Base-by-base conservation (phyloP, 768 basidiomycete genomes). In the Fomitopsis pulvina region DNA sequence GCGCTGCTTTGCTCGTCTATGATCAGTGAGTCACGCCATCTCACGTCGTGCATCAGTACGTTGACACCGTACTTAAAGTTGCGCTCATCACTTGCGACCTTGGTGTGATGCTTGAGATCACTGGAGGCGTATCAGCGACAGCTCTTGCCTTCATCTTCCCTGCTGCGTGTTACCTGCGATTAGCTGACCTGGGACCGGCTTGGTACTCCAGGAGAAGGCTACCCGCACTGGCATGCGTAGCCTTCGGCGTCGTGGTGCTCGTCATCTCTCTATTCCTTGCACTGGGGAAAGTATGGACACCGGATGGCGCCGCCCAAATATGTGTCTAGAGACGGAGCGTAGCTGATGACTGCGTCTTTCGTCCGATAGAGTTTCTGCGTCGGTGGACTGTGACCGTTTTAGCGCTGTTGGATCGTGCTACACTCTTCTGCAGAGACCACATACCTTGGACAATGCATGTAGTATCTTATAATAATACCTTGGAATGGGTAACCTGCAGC, bases 41-140 rank as follows among this genome's bases (percentile, higher is more conserved):
- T 20, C 20, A 25, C 21, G 39, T 25, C 25, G n/a, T 44, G 9
- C 12, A 29, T 32, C 43, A 18, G 11, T 41, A 21, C 3, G 9
- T 41, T 44, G 25, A 27, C 9, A 18, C 14, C 20, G 14, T 30
- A 22, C 41, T 11, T 12, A 62, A n/a, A 94, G 93, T 96, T 52
- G 81, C 95, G 4, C 75, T 97, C 48, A 75, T 93, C 50, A 97
- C 95, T 1, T 96, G 93, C 63, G 95, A 99, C 65, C 78, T 99
- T 12, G 96, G 96, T n/a, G 86, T 97, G 40, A 96, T 95, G 71
- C 83, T 99, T 32, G 96, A 99, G 71, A 87, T 99, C 39, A 94
- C 93, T 0, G 96, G 96, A n/a, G 95, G 95, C n/a, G 78, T 90
- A 10, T 90, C 90, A 12, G 90, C 90, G 4, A 92, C 92, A 0